Percentiles rank a stretch among this genome's conserved stretches.
Conservation (phyloP, 352 stramenopile species). For the Phytophthora tentaculata region DNA sequence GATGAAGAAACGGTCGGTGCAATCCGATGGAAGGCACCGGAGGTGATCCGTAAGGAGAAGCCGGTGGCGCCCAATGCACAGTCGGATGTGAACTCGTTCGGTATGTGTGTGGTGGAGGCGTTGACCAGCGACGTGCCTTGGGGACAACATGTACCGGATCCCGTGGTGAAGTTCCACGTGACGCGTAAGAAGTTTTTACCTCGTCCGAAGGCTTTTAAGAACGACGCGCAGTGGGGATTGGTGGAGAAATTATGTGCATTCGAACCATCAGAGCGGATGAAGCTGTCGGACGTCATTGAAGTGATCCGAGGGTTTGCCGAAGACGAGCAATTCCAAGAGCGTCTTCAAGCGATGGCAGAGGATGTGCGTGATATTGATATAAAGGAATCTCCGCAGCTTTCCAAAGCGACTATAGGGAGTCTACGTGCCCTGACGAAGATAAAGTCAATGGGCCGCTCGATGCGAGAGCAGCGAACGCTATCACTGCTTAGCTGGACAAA, state of each 20-base stretch:
- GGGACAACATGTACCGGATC: not conserved
- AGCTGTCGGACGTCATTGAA: not conserved
- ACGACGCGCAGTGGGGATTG: not conserved
- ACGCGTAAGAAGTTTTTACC: not conserved
- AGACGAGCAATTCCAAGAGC: not conserved
- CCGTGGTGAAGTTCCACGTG: not conserved
- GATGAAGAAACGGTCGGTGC: not conserved
- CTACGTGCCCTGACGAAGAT: not conserved
- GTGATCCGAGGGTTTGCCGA: not conserved
- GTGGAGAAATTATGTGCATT: not conserved
- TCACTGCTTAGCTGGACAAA: not conserved
- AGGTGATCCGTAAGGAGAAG: not conserved
- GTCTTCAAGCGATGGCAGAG: not conserved
- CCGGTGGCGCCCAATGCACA: not conserved
- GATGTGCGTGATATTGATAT: not conserved
- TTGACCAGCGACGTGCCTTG: not conserved
- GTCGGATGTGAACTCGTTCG: not conserved
- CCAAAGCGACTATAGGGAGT: not conserved
- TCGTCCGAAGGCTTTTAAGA: not conserved
- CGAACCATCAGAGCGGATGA: not conserved
- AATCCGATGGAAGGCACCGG: not conserved
- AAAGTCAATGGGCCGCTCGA: not conserved
- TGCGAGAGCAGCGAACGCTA: not conserved
- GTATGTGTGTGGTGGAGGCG: not conserved
- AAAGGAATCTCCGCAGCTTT: not conserved